These are phyloP conservation scores for Stereocaulon alpinum DNA, from an alignment of 495 filamentous ascomycete species.

Conservation along the genomic window DNA sequence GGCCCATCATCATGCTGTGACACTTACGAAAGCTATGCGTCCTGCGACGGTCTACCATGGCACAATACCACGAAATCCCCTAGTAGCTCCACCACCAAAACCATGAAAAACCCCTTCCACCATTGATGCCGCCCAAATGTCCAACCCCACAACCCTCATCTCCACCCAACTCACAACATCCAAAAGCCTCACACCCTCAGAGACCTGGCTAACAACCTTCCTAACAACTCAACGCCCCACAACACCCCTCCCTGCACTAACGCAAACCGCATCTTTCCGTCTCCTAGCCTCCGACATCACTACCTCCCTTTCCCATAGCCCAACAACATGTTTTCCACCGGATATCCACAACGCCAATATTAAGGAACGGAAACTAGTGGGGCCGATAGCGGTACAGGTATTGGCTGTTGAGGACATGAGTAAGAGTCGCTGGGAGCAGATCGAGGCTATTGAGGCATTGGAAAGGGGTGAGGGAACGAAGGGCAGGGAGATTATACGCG, in stretches of 20 bases:
- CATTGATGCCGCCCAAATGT: constrained; percentile 23
- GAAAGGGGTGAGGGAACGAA: constrained; percentile 74
- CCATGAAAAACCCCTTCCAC: neutral
- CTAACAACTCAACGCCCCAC: constrained; percentile 37
- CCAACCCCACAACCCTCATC: constrained; percentile 29
- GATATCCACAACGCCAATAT: constrained; percentile 42
- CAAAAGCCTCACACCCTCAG: constrained; percentile 36
- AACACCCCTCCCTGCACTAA: constrained; percentile 58
- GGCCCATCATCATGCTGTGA: no score
- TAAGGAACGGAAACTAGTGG: constrained; percentile 43
- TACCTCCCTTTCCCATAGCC: constrained; percentile 40
- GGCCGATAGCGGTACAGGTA: constrained; percentile 66
- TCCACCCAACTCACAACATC: constrained; percentile 33
- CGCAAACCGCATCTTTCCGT: constrained; percentile 71
- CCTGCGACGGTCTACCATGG: no score
- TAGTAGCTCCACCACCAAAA: no score
- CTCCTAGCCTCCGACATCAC: constrained; percentile 70
- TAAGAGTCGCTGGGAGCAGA: constrained; percentile 67
- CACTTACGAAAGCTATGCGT: no score
- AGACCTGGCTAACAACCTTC: constrained; percentile 36
- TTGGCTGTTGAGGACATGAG: constrained; percentile 75
- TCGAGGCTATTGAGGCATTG: constrained; percentile 73
- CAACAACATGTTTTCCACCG: constrained; percentile 46
- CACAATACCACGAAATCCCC: no score
- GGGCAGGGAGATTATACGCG: constrained; percentile 73